A percentile compares a stretch with the other conserved stretches of the same genome.
Evolutionary conservation across 768 basidiomycete species (phyloP).

Genomic region (Tephrocybe sp.): DNA sequence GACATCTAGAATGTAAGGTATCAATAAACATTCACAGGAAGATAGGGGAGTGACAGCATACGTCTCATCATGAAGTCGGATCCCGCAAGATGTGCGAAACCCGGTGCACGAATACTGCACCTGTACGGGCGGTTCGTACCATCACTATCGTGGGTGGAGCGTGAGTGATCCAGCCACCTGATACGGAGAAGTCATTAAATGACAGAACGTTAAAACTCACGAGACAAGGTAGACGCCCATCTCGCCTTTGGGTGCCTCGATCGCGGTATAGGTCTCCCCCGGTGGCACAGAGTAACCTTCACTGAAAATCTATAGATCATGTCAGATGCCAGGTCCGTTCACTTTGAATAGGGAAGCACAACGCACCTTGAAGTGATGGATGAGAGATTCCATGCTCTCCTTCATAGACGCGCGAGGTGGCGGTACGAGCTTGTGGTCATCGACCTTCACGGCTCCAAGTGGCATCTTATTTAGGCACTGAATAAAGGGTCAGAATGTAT

Average conservation of each 20-base stretch:
- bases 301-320: conserved; percentile 70
- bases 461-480: conserved; percentile 98
- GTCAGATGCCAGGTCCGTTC: background rate
- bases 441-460: conserved; percentile 86
- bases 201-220: conserved; percentile 42
- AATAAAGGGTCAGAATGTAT: background rate
- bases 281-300: conserved; percentile 97
- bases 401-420: conserved; percentile 98
- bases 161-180: background rate
- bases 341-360: background rate
- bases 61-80: conserved; percentile 98
- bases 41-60: conserved; percentile 37
- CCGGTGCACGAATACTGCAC: conserved; percentile 96
- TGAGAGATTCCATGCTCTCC: conserved; percentile 97
- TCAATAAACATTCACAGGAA: conserved; percentile 1
- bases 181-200: background rate
- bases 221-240: conserved; percentile 99
- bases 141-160: conserved; percentile 50
- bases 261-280: conserved; percentile 94
- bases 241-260: conserved; percentile 98
- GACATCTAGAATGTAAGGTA: conserved; percentile 38
- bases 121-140: conserved; percentile 95
- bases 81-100: conserved; percentile 94
- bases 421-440: conserved; percentile 96
- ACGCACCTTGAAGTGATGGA: conserved; percentile 94